Base-by-base conservation (phyloP, 257 asterid genomes). In the Ehretia macrophylla region DNA sequence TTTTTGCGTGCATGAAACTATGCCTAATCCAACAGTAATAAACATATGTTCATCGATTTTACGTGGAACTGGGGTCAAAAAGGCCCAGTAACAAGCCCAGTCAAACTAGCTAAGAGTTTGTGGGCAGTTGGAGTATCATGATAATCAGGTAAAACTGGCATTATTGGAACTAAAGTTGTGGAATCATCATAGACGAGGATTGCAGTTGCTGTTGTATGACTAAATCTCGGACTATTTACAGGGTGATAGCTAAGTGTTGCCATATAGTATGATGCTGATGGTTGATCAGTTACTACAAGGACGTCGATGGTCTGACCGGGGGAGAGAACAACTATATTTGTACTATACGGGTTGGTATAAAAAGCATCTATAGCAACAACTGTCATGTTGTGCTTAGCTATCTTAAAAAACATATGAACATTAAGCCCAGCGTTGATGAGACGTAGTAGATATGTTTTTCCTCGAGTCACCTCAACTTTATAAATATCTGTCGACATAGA, bases 361-460 rank as follows among this genome's bases (percentile, higher is more conserved):
- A 17, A 51, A 21, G 56, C 56, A 20, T 51, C 56, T 51, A 20
- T 14, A 9, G 56, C 56, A 51, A 51, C 56, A n/a, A 51, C 56
- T 51, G 35, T 51, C 56, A 51, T 51, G 35, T 19, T 20, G 37
- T 51, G 56, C 5, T 51, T 22, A 16, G 56, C 56, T 11, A 51
- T 51, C 56, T 18, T 51, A n/a, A 19, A 51, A 14, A 18, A 51
- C 56, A 51, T 51, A n/a, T 51, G 23, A 11, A 22, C 23, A 40
- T 58, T 58, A 23, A 58, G 48, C 19, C n/a, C 35, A 39, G 51
- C 35, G 11, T 44, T 44, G 12, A 58, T 39, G 17, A 58, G 17
- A 20, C 62, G 62, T 11, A 58, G 51, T 4, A 58, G 62, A 58
- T 58, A 58, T 6, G 62, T 58, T 40, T 39, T 58, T 18, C 62